Base-by-base conservation (phyloP, 768 basidiomycete genomes). In the Chlorophyllum brunneum region DNA sequence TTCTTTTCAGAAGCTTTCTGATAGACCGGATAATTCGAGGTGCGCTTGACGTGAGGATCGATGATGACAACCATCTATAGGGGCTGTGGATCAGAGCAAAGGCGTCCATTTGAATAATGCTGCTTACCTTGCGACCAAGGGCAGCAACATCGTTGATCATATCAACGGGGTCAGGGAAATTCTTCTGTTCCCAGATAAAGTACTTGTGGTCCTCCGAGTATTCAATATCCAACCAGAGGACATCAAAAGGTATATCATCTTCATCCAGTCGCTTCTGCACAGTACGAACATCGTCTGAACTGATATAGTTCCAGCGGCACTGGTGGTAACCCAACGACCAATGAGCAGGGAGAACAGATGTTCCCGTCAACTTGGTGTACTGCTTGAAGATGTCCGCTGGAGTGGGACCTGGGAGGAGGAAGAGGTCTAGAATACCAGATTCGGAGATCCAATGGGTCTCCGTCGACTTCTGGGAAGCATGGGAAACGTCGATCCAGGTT, bases 371-470 rank as follows among this genome's bases (percentile, higher is more conserved):
- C 16, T 73, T 69, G 0, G 91, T 77, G 64, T 95, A 98, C 65
- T 98, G 92, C 40, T 74, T 77, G 67, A 98, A 94, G 27, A 98
- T 74, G 2, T 89, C 85, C 6, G 78, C 71, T 8, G 92, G 85
- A 0, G 86, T 84, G 1, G 95, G 94, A 5, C 97, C 97, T 3
- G 97, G 93, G 50, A 98, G 81, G 59, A 99, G 74, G 72, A 98
- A 92, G 8, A 97, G 66, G 66, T 99, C 95, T 47, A 99, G 78
- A 55, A 98, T 94, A 38, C 97, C 97, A 3, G 92, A 93, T 68
- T 99, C 97, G 5, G 95, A 93, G 56, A 98, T 85, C 97, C 95
- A 99, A 65, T 98, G 97, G 0, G 95, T 94, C 57, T 86, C 77
- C 0, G 90, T 88, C 6, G 88, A 87, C 56, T 75, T 81, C 8